A percentile compares a stretch with the other conserved stretches of the same genome.
Evolutionary conservation across 345 rosid species (phyloP).

Genomic region (Pugionium cornutum): DNA sequence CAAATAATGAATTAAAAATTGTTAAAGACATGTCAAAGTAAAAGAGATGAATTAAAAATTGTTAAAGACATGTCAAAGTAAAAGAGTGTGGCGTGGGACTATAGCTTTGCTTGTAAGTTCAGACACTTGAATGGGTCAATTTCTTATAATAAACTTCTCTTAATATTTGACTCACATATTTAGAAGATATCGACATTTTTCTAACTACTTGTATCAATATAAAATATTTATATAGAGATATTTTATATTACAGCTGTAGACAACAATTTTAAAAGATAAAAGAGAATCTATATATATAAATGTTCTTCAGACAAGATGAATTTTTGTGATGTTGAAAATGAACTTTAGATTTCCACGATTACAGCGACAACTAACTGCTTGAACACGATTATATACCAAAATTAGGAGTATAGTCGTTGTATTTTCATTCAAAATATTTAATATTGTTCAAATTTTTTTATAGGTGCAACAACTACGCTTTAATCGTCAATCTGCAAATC

Average conservation of each 20-base stretch:
- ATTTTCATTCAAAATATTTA: slow-evolving; percentile 1
- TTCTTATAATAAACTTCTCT: slow-evolving; percentile 28
- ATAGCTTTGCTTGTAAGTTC: slow-evolving; percentile 39
- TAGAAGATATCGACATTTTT: slow-evolving; percentile 29
- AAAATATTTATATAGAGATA: background rate
- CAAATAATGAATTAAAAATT: slow-evolving; percentile 5
- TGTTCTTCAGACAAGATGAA: background rate
- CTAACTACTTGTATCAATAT: slow-evolving; percentile 23
- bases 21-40: slow-evolving; percentile 35
- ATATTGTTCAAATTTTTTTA: background rate
- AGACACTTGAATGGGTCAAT: slow-evolving; percentile 39
- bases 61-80: slow-evolving; percentile 35
- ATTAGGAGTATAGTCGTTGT: slow-evolving; percentile 26
- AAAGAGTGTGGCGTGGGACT: slow-evolving; percentile 39
- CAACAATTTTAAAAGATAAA: background rate
- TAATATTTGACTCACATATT: slow-evolving; percentile 19
- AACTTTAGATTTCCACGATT: slow-evolving; percentile 1
- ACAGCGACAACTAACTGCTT: slow-evolving; percentile 29
- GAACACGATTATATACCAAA: slow-evolving; percentile 14
- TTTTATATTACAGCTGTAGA: slow-evolving; percentile 24
- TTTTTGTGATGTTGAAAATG: background rate
- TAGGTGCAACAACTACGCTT: too few relatives aligned
- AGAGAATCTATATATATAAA: background rate
- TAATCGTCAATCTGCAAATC: too few relatives aligned
- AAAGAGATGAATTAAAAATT: too few relatives aligned